A percentile compares a stretch with the other conserved stretches of the same genome.
phyloP scores from a whole-genome alignment of 768 basidiomycete genomes.

The Boletales sp. region DNA sequence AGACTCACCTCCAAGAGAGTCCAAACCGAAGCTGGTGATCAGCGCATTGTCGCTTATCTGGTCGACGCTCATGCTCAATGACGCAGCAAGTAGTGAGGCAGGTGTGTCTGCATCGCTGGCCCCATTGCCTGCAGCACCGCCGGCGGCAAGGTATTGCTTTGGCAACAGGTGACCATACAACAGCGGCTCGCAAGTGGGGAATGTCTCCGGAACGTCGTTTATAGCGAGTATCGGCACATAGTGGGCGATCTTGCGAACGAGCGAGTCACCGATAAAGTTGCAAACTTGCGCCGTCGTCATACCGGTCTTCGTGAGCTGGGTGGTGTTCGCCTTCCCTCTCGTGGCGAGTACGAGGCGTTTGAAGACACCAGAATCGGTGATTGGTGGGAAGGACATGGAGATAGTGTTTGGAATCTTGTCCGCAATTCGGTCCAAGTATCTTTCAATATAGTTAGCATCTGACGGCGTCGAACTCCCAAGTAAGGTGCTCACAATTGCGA shows the following conservation, averaged over 20 bases:
- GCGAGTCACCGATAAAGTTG: conserved; percentile 30
- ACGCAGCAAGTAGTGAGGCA: conserved; percentile 21
- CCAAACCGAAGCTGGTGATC: conserved; percentile 26
- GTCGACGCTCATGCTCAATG: conserved; percentile 24
- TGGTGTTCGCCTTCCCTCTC: conserved; percentile 26
- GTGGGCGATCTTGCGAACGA: conserved; percentile 27
- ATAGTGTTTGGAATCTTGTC: conserved; percentile 29
- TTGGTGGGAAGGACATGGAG: conserved; percentile 33
- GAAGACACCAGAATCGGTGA: conserved; percentile 34
- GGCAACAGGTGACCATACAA: conserved; percentile 25
- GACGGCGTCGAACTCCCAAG: not conserved
- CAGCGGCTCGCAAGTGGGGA: conserved; percentile 24
- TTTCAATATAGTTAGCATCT: conserved; percentile 4
- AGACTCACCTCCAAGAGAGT: conserved; percentile 24
- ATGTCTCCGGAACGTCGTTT: conserved; percentile 21
- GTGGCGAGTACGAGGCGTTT: conserved; percentile 28
- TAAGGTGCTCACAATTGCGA: conserved; percentile 15
- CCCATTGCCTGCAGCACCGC: conserved; percentile 9
- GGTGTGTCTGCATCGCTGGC: conserved; percentile 18
- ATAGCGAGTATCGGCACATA: conserved; percentile 29
- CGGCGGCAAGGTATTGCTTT: conserved; percentile 18
- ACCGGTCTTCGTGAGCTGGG: conserved; percentile 28
- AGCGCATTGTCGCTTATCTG: conserved; percentile 29
- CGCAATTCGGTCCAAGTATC: conserved; percentile 32
- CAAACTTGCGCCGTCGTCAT: conserved; percentile 32